These are phyloP conservation scores for Saccharum hybrid DNA, from an alignment of 202 grass and related monocot genomes.

Conservation along the genomic window DNA sequence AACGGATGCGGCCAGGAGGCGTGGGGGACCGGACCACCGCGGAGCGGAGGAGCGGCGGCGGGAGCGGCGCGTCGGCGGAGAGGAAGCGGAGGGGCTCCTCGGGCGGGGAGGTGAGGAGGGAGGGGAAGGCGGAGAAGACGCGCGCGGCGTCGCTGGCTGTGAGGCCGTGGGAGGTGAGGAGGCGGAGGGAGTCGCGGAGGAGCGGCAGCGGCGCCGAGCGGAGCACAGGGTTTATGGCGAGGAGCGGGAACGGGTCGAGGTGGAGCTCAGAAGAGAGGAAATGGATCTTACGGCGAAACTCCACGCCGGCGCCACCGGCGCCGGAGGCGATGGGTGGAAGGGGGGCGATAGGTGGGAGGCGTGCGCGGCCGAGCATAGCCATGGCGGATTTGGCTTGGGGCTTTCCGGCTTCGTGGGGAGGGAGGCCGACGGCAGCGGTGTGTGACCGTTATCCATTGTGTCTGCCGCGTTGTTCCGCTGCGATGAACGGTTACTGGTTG, in stretches of 20 bases:
- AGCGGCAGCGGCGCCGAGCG: slow-evolving; percentile 58
- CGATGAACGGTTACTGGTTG: too few relatives aligned
- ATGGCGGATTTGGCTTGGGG: not conserved
- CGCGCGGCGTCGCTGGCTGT: slow-evolving; percentile 53
- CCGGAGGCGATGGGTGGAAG: not conserved
- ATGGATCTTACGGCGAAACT: slow-evolving; percentile 74
- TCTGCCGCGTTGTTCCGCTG: too few relatives aligned
- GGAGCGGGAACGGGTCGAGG: slow-evolving; percentile 62
- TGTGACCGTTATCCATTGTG: too few relatives aligned
- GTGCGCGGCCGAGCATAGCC: slow-evolving; percentile 31
- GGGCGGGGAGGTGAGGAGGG: slow-evolving; percentile 66
- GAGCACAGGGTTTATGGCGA: slow-evolving; percentile 65
- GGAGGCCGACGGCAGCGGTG: not conserved
- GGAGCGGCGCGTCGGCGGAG: slow-evolving; percentile 44
- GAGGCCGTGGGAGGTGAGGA: slow-evolving; percentile 68
- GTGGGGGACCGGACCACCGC: slow-evolving; percentile 58
- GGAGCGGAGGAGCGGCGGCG: slow-evolving; percentile 44
- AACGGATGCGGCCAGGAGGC: slow-evolving; percentile 70
- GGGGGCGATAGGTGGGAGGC: not conserved
- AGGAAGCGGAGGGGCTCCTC: slow-evolving; percentile 60
- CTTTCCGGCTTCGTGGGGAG: slow-evolving; percentile 11
- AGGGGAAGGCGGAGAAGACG: slow-evolving; percentile 59
- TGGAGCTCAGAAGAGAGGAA: slow-evolving; percentile 62
- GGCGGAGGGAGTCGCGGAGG: slow-evolving; percentile 48
- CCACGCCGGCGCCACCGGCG: slow-evolving; percentile 48